Conservation (phyloP, 202 grass and related monocot species). For the Setaria viridis region DNA sequence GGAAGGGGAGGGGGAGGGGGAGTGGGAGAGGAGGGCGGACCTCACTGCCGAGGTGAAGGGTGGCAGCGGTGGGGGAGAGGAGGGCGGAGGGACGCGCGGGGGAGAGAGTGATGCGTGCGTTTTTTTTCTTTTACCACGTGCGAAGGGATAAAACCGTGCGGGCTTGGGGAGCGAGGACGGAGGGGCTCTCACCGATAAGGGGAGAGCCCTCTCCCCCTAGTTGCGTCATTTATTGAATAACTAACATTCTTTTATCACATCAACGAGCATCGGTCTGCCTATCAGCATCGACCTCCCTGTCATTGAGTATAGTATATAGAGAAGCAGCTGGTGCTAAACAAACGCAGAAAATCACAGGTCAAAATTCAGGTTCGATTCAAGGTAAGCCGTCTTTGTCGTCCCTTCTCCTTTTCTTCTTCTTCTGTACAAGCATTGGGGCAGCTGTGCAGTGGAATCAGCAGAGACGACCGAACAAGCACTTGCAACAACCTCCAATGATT, state of each 20-base stretch:
- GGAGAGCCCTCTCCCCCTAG: too few species aligned
- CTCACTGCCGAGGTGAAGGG: too few species aligned
- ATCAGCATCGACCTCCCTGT: constrained; percentile 5
- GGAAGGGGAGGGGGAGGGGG: too few species aligned
- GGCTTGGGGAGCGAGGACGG: too few species aligned
- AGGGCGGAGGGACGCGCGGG: too few species aligned
- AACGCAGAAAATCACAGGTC: not conserved
- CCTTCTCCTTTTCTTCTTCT: not conserved
- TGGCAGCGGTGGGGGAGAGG: too few species aligned
- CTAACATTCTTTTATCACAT: not conserved
- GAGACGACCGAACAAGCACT: not conserved
- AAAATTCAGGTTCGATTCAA: not conserved
- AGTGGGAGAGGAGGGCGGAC: too few species aligned
- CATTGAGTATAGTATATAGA: not conserved
- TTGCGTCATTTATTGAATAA: too few species aligned
- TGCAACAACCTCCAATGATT: constrained; percentile 25
- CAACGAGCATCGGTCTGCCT: not conserved
- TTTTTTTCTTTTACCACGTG: too few species aligned
- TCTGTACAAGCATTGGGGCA: not conserved
- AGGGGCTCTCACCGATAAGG: not conserved
- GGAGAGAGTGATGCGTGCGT: too few species aligned
- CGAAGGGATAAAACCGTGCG: too few species aligned
- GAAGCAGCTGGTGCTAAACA: not conserved
- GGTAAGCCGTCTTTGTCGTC: constrained; percentile 29
- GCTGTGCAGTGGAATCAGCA: constrained; percentile 5